Conservation (phyloP, 208 protist species). For the Wallacemonas sp. region DNA sequence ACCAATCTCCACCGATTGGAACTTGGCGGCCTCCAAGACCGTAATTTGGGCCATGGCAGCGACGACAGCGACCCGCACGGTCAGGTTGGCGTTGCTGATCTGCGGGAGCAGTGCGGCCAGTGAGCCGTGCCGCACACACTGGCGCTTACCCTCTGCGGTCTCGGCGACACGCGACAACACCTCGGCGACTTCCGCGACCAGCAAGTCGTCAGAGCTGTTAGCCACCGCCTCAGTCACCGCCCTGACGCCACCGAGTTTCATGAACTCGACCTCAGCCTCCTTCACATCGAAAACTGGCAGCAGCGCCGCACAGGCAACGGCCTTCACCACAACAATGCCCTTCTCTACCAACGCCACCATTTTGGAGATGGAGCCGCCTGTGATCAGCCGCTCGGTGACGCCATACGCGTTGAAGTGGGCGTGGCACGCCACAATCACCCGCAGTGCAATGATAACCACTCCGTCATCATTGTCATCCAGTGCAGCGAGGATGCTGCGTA, state of each 20-base stretch:
- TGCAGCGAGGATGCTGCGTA: constrained; percentile 37
- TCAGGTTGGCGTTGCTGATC: constrained; percentile 62
- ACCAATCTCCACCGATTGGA: constrained; percentile 58
- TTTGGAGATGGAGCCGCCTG: constrained; percentile 34
- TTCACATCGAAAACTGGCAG: constrained; percentile 67
- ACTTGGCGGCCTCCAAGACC: constrained; percentile 71
- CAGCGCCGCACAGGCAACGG: constrained; percentile 59
- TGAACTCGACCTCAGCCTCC: constrained; percentile 67
- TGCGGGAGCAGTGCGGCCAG: constrained; percentile 45
- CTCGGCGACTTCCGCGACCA: constrained; percentile 67
- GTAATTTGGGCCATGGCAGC: constrained; percentile 74
- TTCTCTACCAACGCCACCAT: constrained; percentile 40
- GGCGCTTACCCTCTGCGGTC: constrained; percentile 55
- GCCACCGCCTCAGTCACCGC: constrained; percentile 43
- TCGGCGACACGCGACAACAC: constrained; percentile 51
- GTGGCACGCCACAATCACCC: constrained; percentile 61
- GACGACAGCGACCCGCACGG: constrained; percentile 61
- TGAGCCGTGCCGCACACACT: constrained; percentile 45
- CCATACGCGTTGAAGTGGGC: constrained; percentile 59
- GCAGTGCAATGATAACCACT: constrained; percentile 64
- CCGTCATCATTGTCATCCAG: constrained; percentile 45
- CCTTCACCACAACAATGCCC: constrained; percentile 35
- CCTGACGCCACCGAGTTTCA: constrained; percentile 36
- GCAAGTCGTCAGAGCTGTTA: constrained; percentile 34
- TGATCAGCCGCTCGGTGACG: constrained; percentile 47